Conservation (phyloP, 257 asterid genomes). For the Gardenia jasminoides region DNA sequence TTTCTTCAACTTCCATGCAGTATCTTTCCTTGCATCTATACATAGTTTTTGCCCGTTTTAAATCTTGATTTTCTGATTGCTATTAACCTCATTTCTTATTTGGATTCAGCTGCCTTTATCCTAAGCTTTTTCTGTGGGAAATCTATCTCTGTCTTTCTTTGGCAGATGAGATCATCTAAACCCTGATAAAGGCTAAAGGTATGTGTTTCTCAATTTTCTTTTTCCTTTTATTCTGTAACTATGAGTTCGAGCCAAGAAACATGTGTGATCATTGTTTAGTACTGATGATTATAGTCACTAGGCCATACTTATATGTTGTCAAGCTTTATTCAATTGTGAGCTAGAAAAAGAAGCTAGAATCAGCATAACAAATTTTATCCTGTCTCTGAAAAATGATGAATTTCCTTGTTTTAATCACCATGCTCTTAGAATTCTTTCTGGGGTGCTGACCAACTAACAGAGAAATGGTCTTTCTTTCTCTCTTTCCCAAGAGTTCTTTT, state of each 20-base stretch:
- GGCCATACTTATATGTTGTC: background rate
- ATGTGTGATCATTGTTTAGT: background rate
- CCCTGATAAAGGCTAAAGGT: constrained; percentile 32
- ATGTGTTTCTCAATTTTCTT: constrained; percentile 1
- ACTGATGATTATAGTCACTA: background rate
- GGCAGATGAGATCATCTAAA: constrained; percentile 29
- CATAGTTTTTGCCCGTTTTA: background rate
- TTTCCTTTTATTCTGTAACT: background rate
- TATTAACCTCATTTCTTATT: constrained; percentile 4
- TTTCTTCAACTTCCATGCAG: constrained; percentile 30
- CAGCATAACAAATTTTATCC: background rate
- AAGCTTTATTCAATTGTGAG: no score
- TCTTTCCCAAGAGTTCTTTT: background rate
- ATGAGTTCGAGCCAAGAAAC: background rate
- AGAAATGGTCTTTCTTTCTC: background rate
- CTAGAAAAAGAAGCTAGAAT: background rate
- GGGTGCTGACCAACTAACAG: background rate
- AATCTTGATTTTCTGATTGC: constrained; percentile 20
- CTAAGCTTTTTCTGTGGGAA: constrained; percentile 4
- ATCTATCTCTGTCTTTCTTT: constrained; percentile 1
- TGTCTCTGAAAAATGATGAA: background rate
- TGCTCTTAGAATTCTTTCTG: background rate
- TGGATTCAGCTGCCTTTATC: background rate
- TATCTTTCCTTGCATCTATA: background rate
- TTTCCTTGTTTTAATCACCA: background rate